Evolutionary conservation across 2,329 filamentous ascomycete species (phyloP), one percentile per base, ranked within the genome.

Genomic region (Pleomassaria siparia): DNA sequence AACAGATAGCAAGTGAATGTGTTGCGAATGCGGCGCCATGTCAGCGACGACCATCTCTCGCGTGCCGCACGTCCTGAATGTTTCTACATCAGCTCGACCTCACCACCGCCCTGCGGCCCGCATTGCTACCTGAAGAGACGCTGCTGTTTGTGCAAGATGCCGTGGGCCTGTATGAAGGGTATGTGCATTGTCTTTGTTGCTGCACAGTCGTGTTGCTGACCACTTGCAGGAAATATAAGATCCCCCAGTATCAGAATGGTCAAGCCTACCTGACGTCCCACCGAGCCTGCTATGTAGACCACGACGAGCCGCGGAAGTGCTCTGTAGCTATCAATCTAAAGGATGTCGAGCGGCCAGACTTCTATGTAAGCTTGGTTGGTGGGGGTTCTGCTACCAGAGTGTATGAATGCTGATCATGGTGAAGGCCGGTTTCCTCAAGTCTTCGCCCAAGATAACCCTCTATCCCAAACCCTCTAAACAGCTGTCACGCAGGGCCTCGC

Each of bases 121-220:
- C 87, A 52, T 87, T 96, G 70, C 82, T 95, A 58, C 88, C 90
- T 66, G 94, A 96, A 79, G 94, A 99, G 81, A 88, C 89, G 60
- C 80, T 97, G 45, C 81, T 99, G 50, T 97, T 96, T 75, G 92
- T 99, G 49, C 92, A 97, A 76, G 91, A 97, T 79, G 91, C 90
- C 71, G 91, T 99, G 63, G 94, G 94, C 59, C 80, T 99, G 53
- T 99, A 99, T 76, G 90, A 97, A 80, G 94, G 94, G 91, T 95
- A 80, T 75, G 85, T 76, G 22, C 29, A 36, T 52, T n/a, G n/a
- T n/a, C n/a, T n/a, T n/a, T n/a, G 25, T 26, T 26, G 25, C 25
- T 12, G 6, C 25, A n/a, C 29, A 47, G 40, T 41, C 43, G 37
- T 37, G 29, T 42, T 35, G 49, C 44, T 41, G 42, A 33, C 43